phyloP scores from a whole-genome alignment of 352 stramenopile genomes.

The Aphanomyces stellatus region DNA sequence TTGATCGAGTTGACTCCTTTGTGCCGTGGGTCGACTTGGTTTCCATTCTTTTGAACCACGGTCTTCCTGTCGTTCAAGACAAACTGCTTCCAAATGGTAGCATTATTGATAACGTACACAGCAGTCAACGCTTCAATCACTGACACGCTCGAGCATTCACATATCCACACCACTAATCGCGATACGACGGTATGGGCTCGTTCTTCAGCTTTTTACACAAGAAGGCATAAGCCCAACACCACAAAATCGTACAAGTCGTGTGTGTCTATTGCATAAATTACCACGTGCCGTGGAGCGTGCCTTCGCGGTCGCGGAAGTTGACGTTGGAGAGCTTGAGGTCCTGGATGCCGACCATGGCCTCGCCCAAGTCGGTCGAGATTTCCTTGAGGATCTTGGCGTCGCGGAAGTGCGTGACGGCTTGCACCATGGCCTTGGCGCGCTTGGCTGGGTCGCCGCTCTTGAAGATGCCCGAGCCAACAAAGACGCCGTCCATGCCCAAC shows the following conservation, averaged over 20 bases:
- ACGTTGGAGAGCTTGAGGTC: slow-evolving; percentile 93
- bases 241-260: not conserved
- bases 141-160: no score
- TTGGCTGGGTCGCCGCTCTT: slow-evolving; percentile 93
- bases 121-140: no score
- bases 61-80: no score
- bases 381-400: slow-evolving; percentile 97
- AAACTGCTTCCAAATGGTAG: no score
- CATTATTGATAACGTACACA: no score
- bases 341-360: slow-evolving; percentile 96
- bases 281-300: slow-evolving; percentile 51
- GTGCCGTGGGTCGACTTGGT: no score
- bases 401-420: slow-evolving; percentile 96
- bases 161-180: no score
- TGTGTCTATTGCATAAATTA: slow-evolving; percentile 26
- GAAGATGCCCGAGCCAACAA: slow-evolving; percentile 98
- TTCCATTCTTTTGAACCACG: no score
- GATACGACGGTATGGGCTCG: no score
- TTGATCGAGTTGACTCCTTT: no score
- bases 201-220: no score
- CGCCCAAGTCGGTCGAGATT: slow-evolving; percentile 91
- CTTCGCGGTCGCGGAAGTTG: slow-evolving; percentile 97
- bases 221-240: no score
- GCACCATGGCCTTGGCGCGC: slow-evolving; percentile 93
- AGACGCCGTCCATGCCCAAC: slow-evolving; percentile 97